Conservation (phyloP, 129 eudicot species). For the Helianthus tuberosus region DNA sequence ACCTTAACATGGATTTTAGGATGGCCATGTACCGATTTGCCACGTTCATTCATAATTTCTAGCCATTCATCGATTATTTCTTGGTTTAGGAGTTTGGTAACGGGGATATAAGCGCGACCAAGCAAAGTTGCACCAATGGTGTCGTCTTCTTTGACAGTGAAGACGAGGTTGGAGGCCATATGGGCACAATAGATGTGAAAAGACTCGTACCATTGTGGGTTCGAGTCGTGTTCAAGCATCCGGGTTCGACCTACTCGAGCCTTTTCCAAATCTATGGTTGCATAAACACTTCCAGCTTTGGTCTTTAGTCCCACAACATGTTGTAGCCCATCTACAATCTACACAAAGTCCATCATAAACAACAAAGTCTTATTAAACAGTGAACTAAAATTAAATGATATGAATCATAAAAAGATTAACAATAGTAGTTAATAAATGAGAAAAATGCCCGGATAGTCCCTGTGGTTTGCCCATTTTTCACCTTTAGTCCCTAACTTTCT, state of each 20-base stretch:
- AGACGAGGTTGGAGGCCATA: conserved; percentile 68
- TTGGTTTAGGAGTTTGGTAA: conserved; percentile 44
- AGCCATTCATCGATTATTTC: conserved; percentile 65
- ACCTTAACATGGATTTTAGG: conserved; percentile 69
- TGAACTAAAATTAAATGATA: too few species aligned
- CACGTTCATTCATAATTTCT: conserved; percentile 49
- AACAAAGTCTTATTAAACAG: too few species aligned
- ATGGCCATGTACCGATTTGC: conserved; percentile 49
- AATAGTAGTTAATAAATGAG: too few species aligned
- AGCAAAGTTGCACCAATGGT: conserved; percentile 66
- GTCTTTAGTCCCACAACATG: conserved; percentile 40
- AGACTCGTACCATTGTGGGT: conserved; percentile 86
- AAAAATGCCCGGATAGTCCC: too few species aligned
- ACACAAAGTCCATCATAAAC: too few species aligned
- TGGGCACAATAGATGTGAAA: conserved; percentile 97
- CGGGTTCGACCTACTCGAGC: conserved; percentile 88
- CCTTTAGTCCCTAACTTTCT: too few species aligned
- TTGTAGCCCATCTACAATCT: conserved; percentile 57
- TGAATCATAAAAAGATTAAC: too few species aligned
- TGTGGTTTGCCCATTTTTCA: too few species aligned
- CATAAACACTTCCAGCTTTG: conserved; percentile 59
- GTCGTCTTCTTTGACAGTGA: conserved; percentile 63
- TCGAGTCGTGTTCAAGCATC: conserved; percentile 46
- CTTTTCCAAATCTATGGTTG: conserved; percentile 72
- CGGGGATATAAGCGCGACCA: conserved; percentile 74